Base-by-base conservation (phyloP, 2,329 filamentous ascomycete species). In the Laburnicola sp. region DNA sequence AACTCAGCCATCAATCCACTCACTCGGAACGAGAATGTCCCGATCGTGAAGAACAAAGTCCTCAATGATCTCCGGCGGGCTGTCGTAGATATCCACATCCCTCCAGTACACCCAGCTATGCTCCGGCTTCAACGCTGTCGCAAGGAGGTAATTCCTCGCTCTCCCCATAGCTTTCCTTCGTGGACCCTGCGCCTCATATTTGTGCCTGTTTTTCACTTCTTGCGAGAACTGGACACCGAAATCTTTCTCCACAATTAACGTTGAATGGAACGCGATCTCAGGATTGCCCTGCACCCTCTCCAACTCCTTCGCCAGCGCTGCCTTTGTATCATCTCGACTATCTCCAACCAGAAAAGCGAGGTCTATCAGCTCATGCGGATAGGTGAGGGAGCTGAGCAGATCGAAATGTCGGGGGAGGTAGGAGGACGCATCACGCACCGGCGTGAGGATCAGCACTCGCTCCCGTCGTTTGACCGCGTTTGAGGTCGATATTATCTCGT, bases 81-180 rank as follows among this genome's bases (percentile, higher is more conserved):
- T 96, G 69, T 99, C 92, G 40, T 89, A 86, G 63, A 99, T 97
- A 73, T 99, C 94, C 43, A 96, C 92, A 72, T 99, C 94, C 53
- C 94, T 85, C 94, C 94, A 99, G 74, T 97, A 97, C 6, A 97
- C 92, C 94, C 94, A 99, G 6, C 91, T 93, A 71, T 99, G 94
- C 55, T 97, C 91, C 0, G 91, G 86, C 77, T 95, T 96, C 65
- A 99, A 71, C 2, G 94, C 87, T 0, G 90, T 81, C 28, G 86
- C 84, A 2, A 99, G 83, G 21, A 99, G 80, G 73, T 96, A 99
- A 73, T 99, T 99, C 63, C 94, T 85, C 26, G 94, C 94, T 61
- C 82, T 86, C 39, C 88, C 94, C 83, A 99, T 92, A 31, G 87
- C 85, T 76, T 93, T 97, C 59, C 94, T 86, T 57, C 94, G 85